phyloP scores from a whole-genome alignment of 1,284 basidiomycete species.

The Leccinum subrobustum region DNA sequence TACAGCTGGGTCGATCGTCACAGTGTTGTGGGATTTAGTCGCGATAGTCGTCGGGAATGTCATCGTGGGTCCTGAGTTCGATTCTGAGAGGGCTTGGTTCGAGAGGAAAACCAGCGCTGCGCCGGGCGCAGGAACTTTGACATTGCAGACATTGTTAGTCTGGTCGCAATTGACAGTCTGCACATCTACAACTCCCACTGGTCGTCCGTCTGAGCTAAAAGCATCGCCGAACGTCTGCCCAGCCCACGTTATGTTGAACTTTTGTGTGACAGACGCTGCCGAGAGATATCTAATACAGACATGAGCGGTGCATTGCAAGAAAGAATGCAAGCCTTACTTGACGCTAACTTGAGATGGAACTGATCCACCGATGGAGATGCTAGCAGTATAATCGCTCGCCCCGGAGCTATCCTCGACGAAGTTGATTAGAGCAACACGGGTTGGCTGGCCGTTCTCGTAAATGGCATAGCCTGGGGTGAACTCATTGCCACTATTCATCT shows the following conservation, averaged over 20 bases:
- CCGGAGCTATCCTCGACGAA: conserved; percentile 57
- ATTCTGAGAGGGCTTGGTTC: conserved; percentile 36
- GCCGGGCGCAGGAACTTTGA: conserved; percentile 53
- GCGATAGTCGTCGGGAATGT: conserved; percentile 43
- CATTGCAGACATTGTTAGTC: conserved; percentile 41
- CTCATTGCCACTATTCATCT: conserved; percentile 45
- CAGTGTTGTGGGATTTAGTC: conserved; percentile 35
- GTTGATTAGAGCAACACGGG: conserved; percentile 67
- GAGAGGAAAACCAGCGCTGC: conserved; percentile 58
- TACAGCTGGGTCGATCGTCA: conserved; percentile 26
- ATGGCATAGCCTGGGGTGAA: conserved; percentile 73
- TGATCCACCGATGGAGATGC: conserved; percentile 43
- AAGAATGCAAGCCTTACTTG: conserved; percentile 42
- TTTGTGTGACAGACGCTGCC: conserved; percentile 55
- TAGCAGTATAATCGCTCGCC: conserved; percentile 43
- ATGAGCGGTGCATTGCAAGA: conserved; percentile 2
- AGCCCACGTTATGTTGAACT: conserved; percentile 74
- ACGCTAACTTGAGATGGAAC: conserved; percentile 49
- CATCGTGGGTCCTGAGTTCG: conserved; percentile 32
- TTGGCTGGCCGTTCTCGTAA: conserved; percentile 60
- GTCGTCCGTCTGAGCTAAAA: conserved; percentile 65
- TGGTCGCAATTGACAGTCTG: conserved; percentile 46
- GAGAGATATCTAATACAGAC: conserved; percentile 44
- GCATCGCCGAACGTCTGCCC: conserved; percentile 64
- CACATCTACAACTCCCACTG: conserved; percentile 48